A percentile compares a stretch with the other conserved stretches of the same genome.
These are phyloP conservation scores for Fusarium sp. DNA, from an alignment of 2,329 filamentous ascomycete species.

Conservation along the genomic window DNA sequence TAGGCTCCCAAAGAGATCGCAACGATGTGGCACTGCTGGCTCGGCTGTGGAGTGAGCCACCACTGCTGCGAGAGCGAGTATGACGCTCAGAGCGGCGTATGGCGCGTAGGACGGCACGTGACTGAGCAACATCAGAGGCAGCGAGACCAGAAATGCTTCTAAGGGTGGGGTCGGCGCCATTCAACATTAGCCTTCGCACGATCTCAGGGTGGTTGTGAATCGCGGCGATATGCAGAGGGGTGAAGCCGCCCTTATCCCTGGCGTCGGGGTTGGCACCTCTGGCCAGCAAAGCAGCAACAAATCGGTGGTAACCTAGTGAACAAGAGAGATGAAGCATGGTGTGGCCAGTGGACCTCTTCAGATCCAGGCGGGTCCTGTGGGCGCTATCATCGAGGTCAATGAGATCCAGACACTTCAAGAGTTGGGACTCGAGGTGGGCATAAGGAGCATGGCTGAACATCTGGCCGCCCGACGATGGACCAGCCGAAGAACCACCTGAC, in stretches of 20 bases:
- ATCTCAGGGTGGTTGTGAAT: conserved; percentile 83
- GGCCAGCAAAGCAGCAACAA: conserved; percentile 82
- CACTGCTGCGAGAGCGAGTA: conserved; percentile 78
- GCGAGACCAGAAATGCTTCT: conserved; percentile 79
- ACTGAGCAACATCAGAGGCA: conserved; percentile 78
- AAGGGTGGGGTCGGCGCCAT: conserved; percentile 79
- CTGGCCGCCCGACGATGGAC: conserved; percentile 61
- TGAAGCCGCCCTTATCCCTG: conserved; percentile 84
- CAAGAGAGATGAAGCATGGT: conserved; percentile 87
- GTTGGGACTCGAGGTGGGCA: conserved; percentile 74
- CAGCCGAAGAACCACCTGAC: conserved; percentile 61
- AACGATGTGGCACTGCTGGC: conserved; percentile 78
- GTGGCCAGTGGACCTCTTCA: conserved; percentile 76
- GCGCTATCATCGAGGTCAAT: conserved; percentile 84
- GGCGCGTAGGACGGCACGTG: conserved; percentile 73
- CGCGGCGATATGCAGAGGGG: conserved; percentile 85
- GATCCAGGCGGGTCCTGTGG: conserved; percentile 76
- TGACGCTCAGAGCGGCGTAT: conserved; percentile 74
- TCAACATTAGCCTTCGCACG: conserved; percentile 79
- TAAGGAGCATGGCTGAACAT: conserved; percentile 60
- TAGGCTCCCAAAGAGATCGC: conserved; percentile 76
- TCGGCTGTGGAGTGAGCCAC: conserved; percentile 71
- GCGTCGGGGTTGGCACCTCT: conserved; percentile 83
- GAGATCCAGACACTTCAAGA: conserved; percentile 82
- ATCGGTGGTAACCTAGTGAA: conserved; percentile 80